These are phyloP conservation scores for Talaromyces proteolyticus DNA, from an alignment of 495 filamentous ascomycete species.

Conservation along the genomic window DNA sequence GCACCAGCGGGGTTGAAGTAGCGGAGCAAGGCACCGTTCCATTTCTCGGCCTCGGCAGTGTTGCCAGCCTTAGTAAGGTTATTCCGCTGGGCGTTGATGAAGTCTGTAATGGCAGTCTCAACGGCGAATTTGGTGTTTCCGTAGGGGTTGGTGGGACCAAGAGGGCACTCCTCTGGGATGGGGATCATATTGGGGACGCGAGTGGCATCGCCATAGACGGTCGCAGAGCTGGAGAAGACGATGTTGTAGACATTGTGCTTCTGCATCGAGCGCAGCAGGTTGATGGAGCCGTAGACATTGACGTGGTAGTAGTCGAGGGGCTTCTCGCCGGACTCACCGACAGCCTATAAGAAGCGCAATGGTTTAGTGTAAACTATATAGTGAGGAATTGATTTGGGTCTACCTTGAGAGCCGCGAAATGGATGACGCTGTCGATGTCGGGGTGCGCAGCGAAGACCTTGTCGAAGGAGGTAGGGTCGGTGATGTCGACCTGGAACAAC, in stretches of 20 bases:
- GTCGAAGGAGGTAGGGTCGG: slow-evolving; percentile 75
- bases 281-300: slow-evolving; percentile 91
- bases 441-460: slow-evolving; percentile 85
- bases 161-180: slow-evolving; percentile 93
- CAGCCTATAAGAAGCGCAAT: slow-evolving; percentile 76
- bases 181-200: slow-evolving; percentile 97
- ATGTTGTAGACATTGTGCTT: slow-evolving; percentile 89
- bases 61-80: slow-evolving; percentile 76
- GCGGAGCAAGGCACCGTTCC: slow-evolving; percentile 88
- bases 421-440: slow-evolving; percentile 94
- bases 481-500: slow-evolving; percentile 85
- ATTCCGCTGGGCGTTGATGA: slow-evolving; percentile 81
- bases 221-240: slow-evolving; percentile 94
- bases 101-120: slow-evolving; percentile 85
- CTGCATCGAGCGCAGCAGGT: slow-evolving; percentile 81
- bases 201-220: slow-evolving; percentile 97
- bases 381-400: too few relatives aligned
- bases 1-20: slow-evolving; percentile 98
- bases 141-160: slow-evolving; percentile 95
- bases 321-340: slow-evolving; percentile 92
- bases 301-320: slow-evolving; percentile 96
- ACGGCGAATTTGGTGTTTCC: slow-evolving; percentile 91
- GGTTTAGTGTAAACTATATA: too few relatives aligned
- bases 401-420: slow-evolving; percentile 97
- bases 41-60: slow-evolving; percentile 59